Base-by-base conservation (phyloP, 2,329 filamentous ascomycete genomes). In the Mariannaea elegans region DNA sequence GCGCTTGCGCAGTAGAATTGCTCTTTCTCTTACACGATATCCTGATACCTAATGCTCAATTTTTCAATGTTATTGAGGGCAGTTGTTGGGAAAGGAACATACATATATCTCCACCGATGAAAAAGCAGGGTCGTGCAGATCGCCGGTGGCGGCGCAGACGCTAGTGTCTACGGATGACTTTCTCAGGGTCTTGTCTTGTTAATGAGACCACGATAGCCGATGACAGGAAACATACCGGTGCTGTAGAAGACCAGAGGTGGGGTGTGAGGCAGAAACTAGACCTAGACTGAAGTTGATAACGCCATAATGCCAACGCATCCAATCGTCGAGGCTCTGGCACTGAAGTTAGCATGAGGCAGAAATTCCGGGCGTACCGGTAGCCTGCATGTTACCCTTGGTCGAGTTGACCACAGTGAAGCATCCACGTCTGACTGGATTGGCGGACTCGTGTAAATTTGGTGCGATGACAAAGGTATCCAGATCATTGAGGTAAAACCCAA, bases 121-220 rank as follows among this genome's bases (percentile, higher is more conserved):
- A 21, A 27, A 44, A 48, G 48, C 36, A 48, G 42, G 48, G 48
- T 47, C 55, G 39, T 53, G 55, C 55, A 46, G 49, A 59, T 59
- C 49, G 55, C 44, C n/a, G 21, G 23, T 19, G 18, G 18, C 34
- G 54, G 46, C 48, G 39, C 39, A 32, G 49, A n/a, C 55, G 53
- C 53, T 56, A 56, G 38, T 16, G 45, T 19, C 31, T 36, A 19
- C 34, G 38, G 36, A 39, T n/a, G 38, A 42, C 24, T 34, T 16
- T 34, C 38, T 7, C 5, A 27, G 24, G 24, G 24, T 27, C 24
- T 5, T 27, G 24, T 5, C 24, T 27, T 27, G 24, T 9, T 5
- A 27, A 9, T 27, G 24, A 6, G 24, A 27, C 24, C 24, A 6
- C 9, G 5, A 27, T 27, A 27, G 9, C 24, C 6, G 9, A 27